A percentile compares a stretch with the other conserved stretches of the same genome.
Evolutionary conservation across 495 filamentous ascomycete genomes (phyloP).

Genomic region (Trichoderma gamsii): DNA sequence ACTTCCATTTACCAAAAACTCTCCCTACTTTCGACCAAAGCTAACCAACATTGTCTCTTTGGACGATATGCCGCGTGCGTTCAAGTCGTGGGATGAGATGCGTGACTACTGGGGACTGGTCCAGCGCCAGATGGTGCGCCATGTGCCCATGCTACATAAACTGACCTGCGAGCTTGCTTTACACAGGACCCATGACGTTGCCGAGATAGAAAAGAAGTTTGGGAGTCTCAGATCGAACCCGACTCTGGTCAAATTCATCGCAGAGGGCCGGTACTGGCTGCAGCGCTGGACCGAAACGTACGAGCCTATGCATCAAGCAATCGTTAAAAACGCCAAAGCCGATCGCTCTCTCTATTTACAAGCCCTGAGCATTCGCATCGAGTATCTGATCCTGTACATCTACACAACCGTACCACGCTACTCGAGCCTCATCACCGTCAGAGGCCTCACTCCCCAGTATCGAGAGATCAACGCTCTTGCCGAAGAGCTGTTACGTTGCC

Average conservation of each 20-base stretch:
- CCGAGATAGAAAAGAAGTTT: conserved; percentile 1
- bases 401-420: conserved; percentile 13
- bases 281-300: conserved; percentile 18
- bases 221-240: neutral
- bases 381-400: conserved; percentile 17
- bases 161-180: neutral
- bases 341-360: neutral
- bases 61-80: conserved; percentile 11
- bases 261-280: conserved; percentile 31
- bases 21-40: conserved; percentile 16
- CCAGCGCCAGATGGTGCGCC: conserved; percentile 15
- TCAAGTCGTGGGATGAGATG: conserved; percentile 2
- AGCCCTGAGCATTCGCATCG: conserved; percentile 10
- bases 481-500: conserved; percentile 4
- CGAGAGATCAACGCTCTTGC: conserved; percentile 14
- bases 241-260: conserved; percentile 26
- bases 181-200: neutral
- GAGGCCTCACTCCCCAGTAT: conserved; percentile 14
- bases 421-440: conserved; percentile 12
- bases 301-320: conserved; percentile 14
- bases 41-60: conserved; percentile 1
- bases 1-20: conserved; percentile 5
- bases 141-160: conserved; percentile 1
- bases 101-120: conserved; percentile 10
- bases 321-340: neutral